Evolutionary conservation across 768 basidiomycete species (phyloP).

Genomic region (Boletus rubroflammeus): DNA sequence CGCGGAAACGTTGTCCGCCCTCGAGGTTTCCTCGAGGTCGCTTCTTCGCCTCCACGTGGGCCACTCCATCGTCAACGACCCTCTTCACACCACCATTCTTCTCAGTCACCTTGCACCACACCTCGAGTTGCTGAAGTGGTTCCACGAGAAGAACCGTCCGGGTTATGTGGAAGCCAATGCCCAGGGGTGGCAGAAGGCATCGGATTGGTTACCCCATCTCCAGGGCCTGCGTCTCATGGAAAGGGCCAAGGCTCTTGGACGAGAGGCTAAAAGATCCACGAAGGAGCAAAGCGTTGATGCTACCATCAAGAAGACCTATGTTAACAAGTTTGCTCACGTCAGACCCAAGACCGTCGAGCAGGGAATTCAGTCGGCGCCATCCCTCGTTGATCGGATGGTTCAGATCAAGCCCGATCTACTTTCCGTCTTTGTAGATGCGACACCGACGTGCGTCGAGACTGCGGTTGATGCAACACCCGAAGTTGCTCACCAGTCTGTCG

Average conservation of each 20-base stretch:
- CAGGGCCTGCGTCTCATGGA: constrained; percentile 65
- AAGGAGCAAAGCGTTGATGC: constrained; percentile 52
- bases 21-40: constrained; percentile 55
- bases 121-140: constrained; percentile 69
- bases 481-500: constrained; percentile 31
- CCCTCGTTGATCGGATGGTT: constrained; percentile 36
- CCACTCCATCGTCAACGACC: constrained; percentile 68
- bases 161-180: constrained; percentile 67
- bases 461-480: constrained; percentile 45
- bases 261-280: constrained; percentile 16
- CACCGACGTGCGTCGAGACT: constrained; percentile 42
- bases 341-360: constrained; percentile 35
- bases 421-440: constrained; percentile 51
- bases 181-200: constrained; percentile 63
- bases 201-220: constrained; percentile 68
- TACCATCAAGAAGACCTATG: constrained; percentile 38
- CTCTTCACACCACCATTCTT: constrained; percentile 66
- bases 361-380: constrained; percentile 37
- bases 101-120: constrained; percentile 75
- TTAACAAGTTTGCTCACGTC: constrained; percentile 41
- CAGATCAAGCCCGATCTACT: constrained; percentile 37
- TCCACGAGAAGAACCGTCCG: constrained; percentile 72
- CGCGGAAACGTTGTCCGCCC: constrained; percentile 44
- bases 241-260: constrained; percentile 40
- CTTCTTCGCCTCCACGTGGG: constrained; percentile 71